Conservation (phyloP, 768 basidiomycete species). For the Auriscalpium vulgare region DNA sequence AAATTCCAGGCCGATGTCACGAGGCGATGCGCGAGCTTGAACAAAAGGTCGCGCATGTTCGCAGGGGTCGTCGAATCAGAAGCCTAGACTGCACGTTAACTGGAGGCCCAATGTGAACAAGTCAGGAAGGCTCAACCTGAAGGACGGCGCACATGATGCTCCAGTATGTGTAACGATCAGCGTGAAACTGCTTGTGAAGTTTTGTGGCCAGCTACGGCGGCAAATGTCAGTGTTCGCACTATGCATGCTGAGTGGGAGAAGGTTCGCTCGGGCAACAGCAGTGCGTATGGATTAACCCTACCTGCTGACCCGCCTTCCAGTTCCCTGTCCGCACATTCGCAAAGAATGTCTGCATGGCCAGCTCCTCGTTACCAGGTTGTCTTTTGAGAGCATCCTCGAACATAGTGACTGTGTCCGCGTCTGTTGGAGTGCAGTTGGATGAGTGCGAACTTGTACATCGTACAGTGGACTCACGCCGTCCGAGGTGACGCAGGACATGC, state of each 20-base stretch:
- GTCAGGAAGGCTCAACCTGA: slow-evolving; percentile 41
- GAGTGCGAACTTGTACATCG: background rate
- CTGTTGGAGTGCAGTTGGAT: slow-evolving; percentile 26
- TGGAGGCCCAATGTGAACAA: background rate
- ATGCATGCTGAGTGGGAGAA: slow-evolving; percentile 3
- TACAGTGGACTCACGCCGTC: slow-evolving; percentile 42
- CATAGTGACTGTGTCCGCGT: slow-evolving; percentile 76
- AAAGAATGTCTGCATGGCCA: slow-evolving; percentile 78
- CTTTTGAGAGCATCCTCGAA: slow-evolving; percentile 83
- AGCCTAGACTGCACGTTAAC: slow-evolving; percentile 38
- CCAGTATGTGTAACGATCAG: slow-evolving; percentile 80
- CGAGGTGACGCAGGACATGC: slow-evolving; percentile 74
- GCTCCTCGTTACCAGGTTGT: slow-evolving; percentile 74
- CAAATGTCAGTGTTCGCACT: background rate
- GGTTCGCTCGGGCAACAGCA: background rate
- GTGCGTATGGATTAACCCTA: slow-evolving; percentile 20
- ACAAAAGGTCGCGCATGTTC: slow-evolving; percentile 58
- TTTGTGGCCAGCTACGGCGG: slow-evolving; percentile 58
- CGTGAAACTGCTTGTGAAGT: slow-evolving; percentile 79
- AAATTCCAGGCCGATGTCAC: slow-evolving; percentile 55
- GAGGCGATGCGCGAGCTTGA: slow-evolving; percentile 71
- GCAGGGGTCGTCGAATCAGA: slow-evolving; percentile 56
- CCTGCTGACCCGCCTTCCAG: slow-evolving; percentile 86
- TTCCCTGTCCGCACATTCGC: slow-evolving; percentile 72
- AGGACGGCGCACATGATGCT: slow-evolving; percentile 71